Conservation (phyloP, 2,329 filamentous ascomycete species). For the Ceratocystis papillata region DNA sequence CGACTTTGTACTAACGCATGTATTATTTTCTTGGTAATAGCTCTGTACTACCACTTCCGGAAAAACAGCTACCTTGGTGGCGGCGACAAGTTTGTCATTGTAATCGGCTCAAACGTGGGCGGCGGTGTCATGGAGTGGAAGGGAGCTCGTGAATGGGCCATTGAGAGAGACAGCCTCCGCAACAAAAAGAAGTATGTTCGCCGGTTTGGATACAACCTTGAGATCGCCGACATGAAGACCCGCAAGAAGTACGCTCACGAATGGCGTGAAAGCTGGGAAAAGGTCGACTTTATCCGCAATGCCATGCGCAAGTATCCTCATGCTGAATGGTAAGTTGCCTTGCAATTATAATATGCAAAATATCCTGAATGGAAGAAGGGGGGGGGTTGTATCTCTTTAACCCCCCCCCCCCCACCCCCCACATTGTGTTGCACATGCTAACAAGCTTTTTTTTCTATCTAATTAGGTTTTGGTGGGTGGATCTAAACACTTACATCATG, state of each 20-base stretch:
- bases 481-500: slow-evolving; percentile 97
- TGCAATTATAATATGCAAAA: neutral
- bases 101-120: slow-evolving; percentile 84
- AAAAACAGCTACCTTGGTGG: slow-evolving; percentile 64
- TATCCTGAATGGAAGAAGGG: neutral
- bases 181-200: slow-evolving; percentile 87
- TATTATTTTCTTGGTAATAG: slow-evolving; percentile 31
- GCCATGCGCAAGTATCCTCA: slow-evolving; percentile 87
- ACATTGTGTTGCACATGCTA: neutral
- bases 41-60: slow-evolving; percentile 53
- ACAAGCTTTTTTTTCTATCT: slow-evolving; percentile 4
- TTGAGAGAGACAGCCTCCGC: slow-evolving; percentile 87
- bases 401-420: neutral
- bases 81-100: slow-evolving; percentile 84
- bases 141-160: slow-evolving; percentile 91
- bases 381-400: neutral
- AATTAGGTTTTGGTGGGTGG: slow-evolving; percentile 97
- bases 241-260: slow-evolving; percentile 98
- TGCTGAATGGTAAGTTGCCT: slow-evolving; percentile 70
- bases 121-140: slow-evolving; percentile 99
- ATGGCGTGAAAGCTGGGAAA: slow-evolving; percentile 99
- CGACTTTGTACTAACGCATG: neutral
- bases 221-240: slow-evolving; percentile 96
- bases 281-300: slow-evolving; percentile 85
- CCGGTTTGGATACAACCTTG: slow-evolving; percentile 87